These are phyloP conservation scores for Pterocarpus santalinus DNA, from an alignment of 306 rosid species.

Conservation along the genomic window DNA sequence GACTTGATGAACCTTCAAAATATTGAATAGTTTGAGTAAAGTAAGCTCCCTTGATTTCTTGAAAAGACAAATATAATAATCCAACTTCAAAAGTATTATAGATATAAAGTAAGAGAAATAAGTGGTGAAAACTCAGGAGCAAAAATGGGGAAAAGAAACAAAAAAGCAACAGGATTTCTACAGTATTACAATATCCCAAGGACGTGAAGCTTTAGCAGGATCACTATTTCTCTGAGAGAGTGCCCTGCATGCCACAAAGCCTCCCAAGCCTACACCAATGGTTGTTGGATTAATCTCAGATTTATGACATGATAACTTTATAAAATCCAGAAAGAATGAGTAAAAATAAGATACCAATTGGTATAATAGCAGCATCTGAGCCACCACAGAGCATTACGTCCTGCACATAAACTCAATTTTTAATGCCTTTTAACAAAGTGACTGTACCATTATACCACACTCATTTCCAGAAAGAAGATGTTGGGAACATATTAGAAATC, in stretches of 20 bases:
- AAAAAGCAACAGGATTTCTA: conserved; percentile 14
- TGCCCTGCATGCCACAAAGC: conserved; percentile 95
- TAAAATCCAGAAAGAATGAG: conserved; percentile 13
- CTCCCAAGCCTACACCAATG: conserved; percentile 82
- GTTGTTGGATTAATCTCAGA: conserved; percentile 36
- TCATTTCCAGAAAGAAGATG: conserved; percentile 7
- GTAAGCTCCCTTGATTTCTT: conserved; percentile 2
- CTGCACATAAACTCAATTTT: conserved; percentile 57
- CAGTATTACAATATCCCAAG: conserved; percentile 87
- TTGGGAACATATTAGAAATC: conserved; percentile 24
- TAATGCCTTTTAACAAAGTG: conserved; percentile 14
- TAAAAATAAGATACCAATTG: conserved; percentile 69
- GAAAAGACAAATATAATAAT: conserved; percentile 1
- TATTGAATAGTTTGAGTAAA: background rate
- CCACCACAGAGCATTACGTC: conserved; percentile 96
- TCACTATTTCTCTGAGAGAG: conserved; percentile 85
- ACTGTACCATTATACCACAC: background rate
- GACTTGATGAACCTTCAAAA: conserved; percentile 15
- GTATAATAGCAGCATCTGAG: conserved; percentile 85
- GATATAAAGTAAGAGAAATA: background rate
- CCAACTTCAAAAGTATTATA: background rate
- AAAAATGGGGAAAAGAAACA: conserved; percentile 37
- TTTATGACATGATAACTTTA: conserved; percentile 32
- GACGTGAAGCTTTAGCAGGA: conserved; percentile 95
- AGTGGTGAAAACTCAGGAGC: background rate